A percentile compares a stretch with the other conserved stretches of the same genome.
Evolutionary conservation across 2,329 filamentous ascomycete species (phyloP).

Genomic region (Ascochyta lentis): DNA sequence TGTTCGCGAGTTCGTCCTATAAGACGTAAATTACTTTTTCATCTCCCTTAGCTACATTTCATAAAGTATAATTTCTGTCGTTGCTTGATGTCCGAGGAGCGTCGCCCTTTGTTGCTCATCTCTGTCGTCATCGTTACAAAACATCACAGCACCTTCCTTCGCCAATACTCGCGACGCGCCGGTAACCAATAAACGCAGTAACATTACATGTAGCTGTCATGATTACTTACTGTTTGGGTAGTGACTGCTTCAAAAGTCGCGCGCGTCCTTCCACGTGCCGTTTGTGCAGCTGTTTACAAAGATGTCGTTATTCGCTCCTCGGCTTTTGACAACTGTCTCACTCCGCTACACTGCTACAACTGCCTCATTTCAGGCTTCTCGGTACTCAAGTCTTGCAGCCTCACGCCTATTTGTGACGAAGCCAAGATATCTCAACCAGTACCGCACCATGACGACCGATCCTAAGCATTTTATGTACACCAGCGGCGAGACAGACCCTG

Average conservation of each 20-base stretch:
- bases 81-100: constrained; percentile 4
- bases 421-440: constrained; percentile 4
- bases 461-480: constrained; percentile 53
- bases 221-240: constrained; percentile 13
- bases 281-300: constrained; percentile 10
- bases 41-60: not conserved
- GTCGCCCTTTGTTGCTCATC: not conserved
- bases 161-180: constrained; percentile 1
- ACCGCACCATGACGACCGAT: constrained; percentile 25
- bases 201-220: constrained; percentile 24
- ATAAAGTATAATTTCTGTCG: not conserved
- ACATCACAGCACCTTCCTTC: constrained; percentile 3
- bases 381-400: constrained; percentile 1
- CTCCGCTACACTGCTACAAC: constrained; percentile 10
- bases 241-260: constrained; percentile 12
- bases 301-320: constrained; percentile 25
- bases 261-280: constrained; percentile 16
- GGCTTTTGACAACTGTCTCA: constrained; percentile 11
- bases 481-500: constrained; percentile 59
- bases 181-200: constrained; percentile 14
- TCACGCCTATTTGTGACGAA: not conserved
- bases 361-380: constrained; percentile 5
- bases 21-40: not conserved
- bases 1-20: not conserved
- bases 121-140: constrained; percentile 13